Base-by-base conservation (phyloP, 495 filamentous ascomycete species). In the Neurospora tetrasperma region DNA sequence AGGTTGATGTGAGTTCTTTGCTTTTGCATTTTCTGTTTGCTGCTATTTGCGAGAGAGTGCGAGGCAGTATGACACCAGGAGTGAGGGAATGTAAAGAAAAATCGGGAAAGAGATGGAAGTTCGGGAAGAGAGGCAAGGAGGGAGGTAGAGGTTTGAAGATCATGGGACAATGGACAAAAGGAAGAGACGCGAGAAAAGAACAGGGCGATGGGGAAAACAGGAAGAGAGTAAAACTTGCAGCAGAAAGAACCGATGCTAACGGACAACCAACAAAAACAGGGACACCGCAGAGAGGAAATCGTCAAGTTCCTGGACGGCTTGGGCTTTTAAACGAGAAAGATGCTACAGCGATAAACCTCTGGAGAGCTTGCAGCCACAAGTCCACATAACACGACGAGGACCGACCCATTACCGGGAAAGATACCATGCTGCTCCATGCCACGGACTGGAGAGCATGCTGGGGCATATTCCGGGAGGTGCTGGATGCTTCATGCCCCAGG, bases 1-100 rank as follows among this genome's bases (percentile, higher is more conserved):
- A 89, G 68, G 85, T 93, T 42, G 88, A 86, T 85, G 89, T 90
- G 80, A 74, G 83, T 78, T 35, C 5, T 27, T 40, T 39, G 4
- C 7, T 39, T 39, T 38, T 38, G 4, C 4, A 1, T 38, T 38
- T 38, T 6, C 27, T 31, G 35, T 38, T 38, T 38, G 35, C 5
- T 38, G 35, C 35, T 38, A 38, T 6, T 35, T 38, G 35, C 35
- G 5, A 38, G 35, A 31, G 27, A 3, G 27, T 31, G 27, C 1
- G 27, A 31, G 27, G 35, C 0, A 38, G 35, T 38, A 38, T 38
- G 35, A 38, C 35, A 38, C 4, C 35, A 38, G 35, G 35, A 38
- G 35, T 38, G 35, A 5, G 5, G 35, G 5, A 5, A 5, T 5
- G 35, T 38, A 0, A 38, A 5, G 35, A 38, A 0, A 5, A 4